phyloP scores from a whole-genome alignment of 306 rosid species.

The Crotalaria pallida region DNA sequence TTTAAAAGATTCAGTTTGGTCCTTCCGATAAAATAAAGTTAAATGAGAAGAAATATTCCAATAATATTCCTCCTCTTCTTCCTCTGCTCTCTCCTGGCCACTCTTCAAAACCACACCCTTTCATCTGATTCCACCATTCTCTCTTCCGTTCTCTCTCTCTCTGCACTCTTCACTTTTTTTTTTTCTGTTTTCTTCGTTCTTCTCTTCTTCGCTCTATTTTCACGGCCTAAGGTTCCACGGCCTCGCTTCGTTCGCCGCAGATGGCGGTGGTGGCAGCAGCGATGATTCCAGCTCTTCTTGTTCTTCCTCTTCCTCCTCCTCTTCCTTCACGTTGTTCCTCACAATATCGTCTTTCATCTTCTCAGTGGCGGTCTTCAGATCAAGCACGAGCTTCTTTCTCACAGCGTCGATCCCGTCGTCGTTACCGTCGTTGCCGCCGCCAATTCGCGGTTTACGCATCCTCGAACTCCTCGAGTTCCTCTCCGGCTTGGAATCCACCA shows the following conservation, averaged over 20 bases:
- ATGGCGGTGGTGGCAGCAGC: too few species aligned
- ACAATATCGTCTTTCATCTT: conserved; percentile 55
- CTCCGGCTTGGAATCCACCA: conserved; percentile 28
- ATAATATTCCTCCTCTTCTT: too few species aligned
- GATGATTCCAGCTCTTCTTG: neutral
- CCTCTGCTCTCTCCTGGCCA: too few species aligned
- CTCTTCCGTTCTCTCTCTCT: too few species aligned
- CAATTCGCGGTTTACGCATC: conserved; percentile 24
- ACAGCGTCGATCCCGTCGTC: conserved; percentile 65
- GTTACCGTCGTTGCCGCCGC: neutral
- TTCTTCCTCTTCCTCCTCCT: neutral
- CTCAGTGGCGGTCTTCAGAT: conserved; percentile 54
- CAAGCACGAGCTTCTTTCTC: conserved; percentile 58
- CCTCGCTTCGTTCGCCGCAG: neutral
- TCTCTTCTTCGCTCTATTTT: too few species aligned
- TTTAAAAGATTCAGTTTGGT: too few species aligned
- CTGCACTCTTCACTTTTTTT: too few species aligned
- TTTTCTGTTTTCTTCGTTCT: too few species aligned
- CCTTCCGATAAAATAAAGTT: too few species aligned
- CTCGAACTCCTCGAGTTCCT: conserved; percentile 18
- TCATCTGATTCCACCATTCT: too few species aligned
- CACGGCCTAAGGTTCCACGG: conserved; percentile 73
- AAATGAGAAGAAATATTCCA: too few species aligned
- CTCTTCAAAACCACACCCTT: too few species aligned
- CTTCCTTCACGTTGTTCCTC: neutral